A percentile compares a stretch with the other conserved stretches of the same genome.
phyloP scores from a whole-genome alignment of 2,329 filamentous ascomycete genomes.

The Ceratocystis smalleyi region DNA sequence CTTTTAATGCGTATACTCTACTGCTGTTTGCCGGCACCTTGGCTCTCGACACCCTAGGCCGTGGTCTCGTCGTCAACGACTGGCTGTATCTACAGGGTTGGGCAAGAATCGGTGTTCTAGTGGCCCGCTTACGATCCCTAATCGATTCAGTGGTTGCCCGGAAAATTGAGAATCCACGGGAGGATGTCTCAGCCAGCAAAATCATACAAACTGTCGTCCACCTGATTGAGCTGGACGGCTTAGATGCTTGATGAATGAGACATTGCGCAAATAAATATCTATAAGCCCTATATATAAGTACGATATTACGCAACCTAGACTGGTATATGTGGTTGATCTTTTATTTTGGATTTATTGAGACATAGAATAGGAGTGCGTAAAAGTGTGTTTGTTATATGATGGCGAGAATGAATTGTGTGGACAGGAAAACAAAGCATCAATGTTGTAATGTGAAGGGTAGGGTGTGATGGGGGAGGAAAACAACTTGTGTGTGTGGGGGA shows the following conservation, averaged over 20 bases:
- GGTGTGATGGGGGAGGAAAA: neutral
- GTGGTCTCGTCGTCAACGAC: slow-evolving; percentile 78
- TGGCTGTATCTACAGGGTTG: slow-evolving; percentile 79
- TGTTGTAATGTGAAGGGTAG: neutral
- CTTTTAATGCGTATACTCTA: slow-evolving; percentile 78
- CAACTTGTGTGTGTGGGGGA: neutral
- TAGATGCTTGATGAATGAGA: slow-evolving; percentile 42
- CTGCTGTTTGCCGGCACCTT: slow-evolving; percentile 80
- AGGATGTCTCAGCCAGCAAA: slow-evolving; percentile 40
- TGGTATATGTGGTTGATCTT: neutral
- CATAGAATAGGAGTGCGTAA: neutral
- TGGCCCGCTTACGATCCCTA: slow-evolving; percentile 68
- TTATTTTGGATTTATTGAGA: slow-evolving; percentile 1
- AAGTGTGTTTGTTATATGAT: slow-evolving; percentile 2
- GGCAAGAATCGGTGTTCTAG: slow-evolving; percentile 84
- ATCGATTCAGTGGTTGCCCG: slow-evolving; percentile 69
- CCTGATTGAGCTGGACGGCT: slow-evolving; percentile 77
- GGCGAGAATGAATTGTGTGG: neutral
- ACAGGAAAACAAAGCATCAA: neutral
- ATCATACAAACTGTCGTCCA: slow-evolving; percentile 64
- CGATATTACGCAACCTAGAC: neutral
- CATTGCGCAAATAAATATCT: neutral
- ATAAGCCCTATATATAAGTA: neutral
- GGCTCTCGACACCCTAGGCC: slow-evolving; percentile 69
- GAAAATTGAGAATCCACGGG: slow-evolving; percentile 58